Evolutionary conservation across 495 filamentous ascomycete genomes (phyloP).

Genomic region (Cercophora samala): DNA sequence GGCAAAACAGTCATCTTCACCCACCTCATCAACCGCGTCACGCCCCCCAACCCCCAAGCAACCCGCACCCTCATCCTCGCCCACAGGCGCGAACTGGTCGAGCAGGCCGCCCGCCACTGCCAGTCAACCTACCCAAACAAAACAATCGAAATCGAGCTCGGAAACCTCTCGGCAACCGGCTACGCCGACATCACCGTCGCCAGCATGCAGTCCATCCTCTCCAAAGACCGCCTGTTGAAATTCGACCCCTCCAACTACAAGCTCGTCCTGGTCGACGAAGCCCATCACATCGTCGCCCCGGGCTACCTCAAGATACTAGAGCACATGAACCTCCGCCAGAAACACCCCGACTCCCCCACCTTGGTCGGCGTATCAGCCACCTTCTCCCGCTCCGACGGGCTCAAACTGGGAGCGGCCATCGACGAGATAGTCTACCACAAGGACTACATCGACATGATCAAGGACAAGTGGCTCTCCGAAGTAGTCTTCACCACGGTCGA

Average conservation of each 20-base stretch:
- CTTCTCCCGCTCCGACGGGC: conserved; percentile 81
- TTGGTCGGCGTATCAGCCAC: conserved; percentile 94
- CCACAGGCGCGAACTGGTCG: conserved; percentile 90
- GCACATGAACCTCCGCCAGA: conserved; percentile 67
- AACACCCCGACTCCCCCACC: conserved; percentile 55
- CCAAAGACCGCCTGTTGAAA: conserved; percentile 68
- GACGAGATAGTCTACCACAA: conserved; percentile 98
- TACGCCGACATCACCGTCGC: conserved; percentile 89
- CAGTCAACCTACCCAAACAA: conserved; percentile 71
- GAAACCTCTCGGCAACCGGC: conserved; percentile 66
- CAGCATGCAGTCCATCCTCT: conserved; percentile 78
- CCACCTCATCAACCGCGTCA: conserved; percentile 79
- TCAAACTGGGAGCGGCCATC: conserved; percentile 81
- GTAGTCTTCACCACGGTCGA: conserved; percentile 91
- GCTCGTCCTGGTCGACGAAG: conserved; percentile 90
- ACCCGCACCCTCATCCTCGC: conserved; percentile 86
- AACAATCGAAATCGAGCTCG: conserved; percentile 87
- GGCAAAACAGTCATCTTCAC: conserved; percentile 99
- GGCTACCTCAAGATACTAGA: conserved; percentile 68
- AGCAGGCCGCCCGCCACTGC: conserved; percentile 88
- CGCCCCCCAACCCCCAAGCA: conserved; percentile 51
- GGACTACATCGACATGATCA: conserved; percentile 96
- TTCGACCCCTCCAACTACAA: conserved; percentile 82
- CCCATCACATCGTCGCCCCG: conserved; percentile 91
- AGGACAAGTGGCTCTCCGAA: conserved; percentile 76